Evolutionary conservation across 345 rosid genomes (phyloP).

Genomic region (Angophora floribunda): DNA sequence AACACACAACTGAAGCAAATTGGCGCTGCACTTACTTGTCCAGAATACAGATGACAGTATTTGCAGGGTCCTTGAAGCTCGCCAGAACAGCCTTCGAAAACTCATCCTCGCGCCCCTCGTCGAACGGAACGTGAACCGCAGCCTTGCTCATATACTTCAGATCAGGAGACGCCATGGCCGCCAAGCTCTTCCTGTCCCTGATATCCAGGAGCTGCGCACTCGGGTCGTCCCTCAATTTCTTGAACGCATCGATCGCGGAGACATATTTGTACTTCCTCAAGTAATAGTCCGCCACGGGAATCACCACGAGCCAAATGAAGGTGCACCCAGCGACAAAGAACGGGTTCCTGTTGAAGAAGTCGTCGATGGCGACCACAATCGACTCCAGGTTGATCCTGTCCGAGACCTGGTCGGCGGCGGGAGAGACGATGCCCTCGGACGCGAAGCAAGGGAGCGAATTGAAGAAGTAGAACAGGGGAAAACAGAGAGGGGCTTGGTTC

Average conservation of each 20-base stretch:
- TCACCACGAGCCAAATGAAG: conserved; percentile 67
- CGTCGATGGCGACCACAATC: conserved; percentile 51
- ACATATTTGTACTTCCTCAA: conserved; percentile 64
- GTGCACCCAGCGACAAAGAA: conserved; percentile 85
- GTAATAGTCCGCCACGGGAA: conserved; percentile 45
- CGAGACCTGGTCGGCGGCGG: conserved; percentile 10
- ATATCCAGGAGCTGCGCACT: conserved; percentile 79
- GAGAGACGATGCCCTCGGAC: conserved; percentile 24
- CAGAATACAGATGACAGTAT: conserved; percentile 54
- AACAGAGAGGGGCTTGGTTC: conserved; percentile 15
- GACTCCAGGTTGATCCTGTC: conserved; percentile 67
- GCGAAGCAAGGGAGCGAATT: conserved; percentile 46
- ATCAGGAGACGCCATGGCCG: conserved; percentile 53
- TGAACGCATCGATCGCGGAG: conserved; percentile 54
- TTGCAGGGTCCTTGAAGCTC: conserved; percentile 41
- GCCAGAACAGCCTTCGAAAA: conserved; percentile 52
- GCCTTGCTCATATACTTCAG: conserved; percentile 44
- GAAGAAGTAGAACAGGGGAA: conserved; percentile 23
- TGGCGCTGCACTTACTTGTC: conserved; percentile 53
- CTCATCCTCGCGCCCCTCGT: conserved; percentile 32
- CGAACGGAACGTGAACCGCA: conserved; percentile 43
- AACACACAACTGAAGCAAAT: background rate
- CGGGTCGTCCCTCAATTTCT: conserved; percentile 50
- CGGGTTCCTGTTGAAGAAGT: conserved; percentile 66
- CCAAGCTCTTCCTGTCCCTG: conserved; percentile 48